Evolutionary conservation across 2,329 filamentous ascomycete genomes (phyloP).

Genomic region (Neurospora sp.): DNA sequence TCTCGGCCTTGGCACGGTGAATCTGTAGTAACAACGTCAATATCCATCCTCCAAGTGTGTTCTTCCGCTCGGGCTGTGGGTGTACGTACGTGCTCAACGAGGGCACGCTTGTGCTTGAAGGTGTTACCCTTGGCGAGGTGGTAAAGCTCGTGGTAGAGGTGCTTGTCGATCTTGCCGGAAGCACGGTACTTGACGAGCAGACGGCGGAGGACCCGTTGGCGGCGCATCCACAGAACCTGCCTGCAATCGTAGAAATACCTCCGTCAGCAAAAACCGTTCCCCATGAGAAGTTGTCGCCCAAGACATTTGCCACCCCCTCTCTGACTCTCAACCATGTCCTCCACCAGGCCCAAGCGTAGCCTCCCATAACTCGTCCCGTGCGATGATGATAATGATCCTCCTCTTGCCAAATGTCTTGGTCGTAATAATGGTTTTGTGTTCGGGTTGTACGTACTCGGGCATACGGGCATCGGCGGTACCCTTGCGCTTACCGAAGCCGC

Average conservation of each 20-base stretch:
- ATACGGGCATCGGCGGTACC: constrained; percentile 99
- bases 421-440: constrained; percentile 3
- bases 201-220: constrained; percentile 96
- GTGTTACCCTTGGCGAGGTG: constrained; percentile 99
- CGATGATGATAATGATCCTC: background rate
- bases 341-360: background rate
- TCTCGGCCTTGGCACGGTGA: constrained; percentile 99
- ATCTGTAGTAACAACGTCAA: constrained; percentile 50
- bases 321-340: background rate
- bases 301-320: background rate
- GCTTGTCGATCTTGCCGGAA: constrained; percentile 99
- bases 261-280: constrained; percentile 9
- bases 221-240: constrained; percentile 99
- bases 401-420: constrained; percentile 1
- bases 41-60: background rate
- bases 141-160: constrained; percentile 99
- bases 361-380: background rate
- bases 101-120: constrained; percentile 99
- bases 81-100: constrained; percentile 96
- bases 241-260: constrained; percentile 38
- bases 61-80: background rate
- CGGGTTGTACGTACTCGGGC: constrained; percentile 65
- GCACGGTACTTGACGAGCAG: constrained; percentile 99
- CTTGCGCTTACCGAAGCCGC: constrained; percentile 99
- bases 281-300: background rate